These are phyloP conservation scores for Grigorovia yakushimaensis DNA, from an alignment of 805 yeast genomes.

Conservation along the genomic window DNA sequence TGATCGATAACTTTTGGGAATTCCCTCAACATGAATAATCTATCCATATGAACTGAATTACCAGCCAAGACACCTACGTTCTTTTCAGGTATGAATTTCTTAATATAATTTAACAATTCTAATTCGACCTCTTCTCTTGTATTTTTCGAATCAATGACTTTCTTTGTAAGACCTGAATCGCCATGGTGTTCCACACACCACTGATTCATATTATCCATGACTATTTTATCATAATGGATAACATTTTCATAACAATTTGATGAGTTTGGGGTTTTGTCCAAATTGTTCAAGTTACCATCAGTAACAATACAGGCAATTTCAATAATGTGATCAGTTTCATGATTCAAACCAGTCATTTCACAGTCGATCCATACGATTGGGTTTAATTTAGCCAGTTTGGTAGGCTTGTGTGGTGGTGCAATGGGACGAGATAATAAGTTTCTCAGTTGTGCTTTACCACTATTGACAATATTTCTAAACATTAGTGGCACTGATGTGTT, in stretches of 20 bases:
- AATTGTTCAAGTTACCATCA: slow-evolving; percentile 62
- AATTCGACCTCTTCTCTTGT: slow-evolving; percentile 51
- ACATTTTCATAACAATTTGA: slow-evolving; percentile 71
- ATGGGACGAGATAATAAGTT: background rate
- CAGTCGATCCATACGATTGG: slow-evolving; percentile 92
- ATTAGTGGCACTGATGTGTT: background rate
- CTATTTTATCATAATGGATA: slow-evolving; percentile 52
- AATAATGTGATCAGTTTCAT: slow-evolving; percentile 70
- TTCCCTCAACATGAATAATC: slow-evolving; percentile 71
- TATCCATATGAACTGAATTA: slow-evolving; percentile 85
- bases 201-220: slow-evolving; percentile 65
- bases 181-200: slow-evolving; percentile 89
- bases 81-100: slow-evolving; percentile 40
- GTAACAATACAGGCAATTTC: slow-evolving; percentile 90
- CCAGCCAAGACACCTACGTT: slow-evolving; percentile 76
- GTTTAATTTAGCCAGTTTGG: slow-evolving; percentile 5
- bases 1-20: slow-evolving; percentile 64
- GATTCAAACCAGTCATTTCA: slow-evolving; percentile 94
- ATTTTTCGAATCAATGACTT: slow-evolving; percentile 47
- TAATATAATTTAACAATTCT: slow-evolving; percentile 55
- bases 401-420: background rate
- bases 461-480: background rate
- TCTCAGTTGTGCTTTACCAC: background rate
- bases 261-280: slow-evolving; percentile 36
- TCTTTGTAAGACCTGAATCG: slow-evolving; percentile 63